Percentiles rank a stretch among this genome's conserved stretches.
Evolutionary conservation across 495 filamentous ascomycete species (phyloP).

Genomic region (Penicillium ucsense): DNA sequence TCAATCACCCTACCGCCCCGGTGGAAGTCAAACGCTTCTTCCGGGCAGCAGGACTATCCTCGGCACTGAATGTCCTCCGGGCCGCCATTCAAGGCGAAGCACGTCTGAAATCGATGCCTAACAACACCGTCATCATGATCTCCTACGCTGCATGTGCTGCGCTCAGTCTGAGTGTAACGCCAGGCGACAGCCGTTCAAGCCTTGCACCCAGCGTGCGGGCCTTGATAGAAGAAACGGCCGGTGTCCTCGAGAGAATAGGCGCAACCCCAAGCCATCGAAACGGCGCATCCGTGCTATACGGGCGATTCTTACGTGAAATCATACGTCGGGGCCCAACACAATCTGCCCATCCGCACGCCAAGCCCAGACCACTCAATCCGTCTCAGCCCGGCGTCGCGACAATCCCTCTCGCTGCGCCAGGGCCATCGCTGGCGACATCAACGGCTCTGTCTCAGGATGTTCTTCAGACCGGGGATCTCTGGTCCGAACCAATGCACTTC

Average conservation of each 20-base stretch:
- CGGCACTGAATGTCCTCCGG: slow-evolving; percentile 62
- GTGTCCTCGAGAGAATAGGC: slow-evolving; percentile 59
- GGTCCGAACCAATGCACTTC: slow-evolving; percentile 50
- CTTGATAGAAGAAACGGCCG: slow-evolving; percentile 59
- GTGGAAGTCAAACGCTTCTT: slow-evolving; percentile 62
- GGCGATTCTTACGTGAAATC: slow-evolving; percentile 50
- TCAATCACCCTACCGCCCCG: slow-evolving; percentile 64
- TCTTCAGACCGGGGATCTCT: slow-evolving; percentile 21
- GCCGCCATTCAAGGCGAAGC: slow-evolving; percentile 62
- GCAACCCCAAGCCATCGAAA: slow-evolving; percentile 52
- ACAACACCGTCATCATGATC: slow-evolving; percentile 70
- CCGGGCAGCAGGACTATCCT: slow-evolving; percentile 56
- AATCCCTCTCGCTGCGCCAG: slow-evolving; percentile 9
- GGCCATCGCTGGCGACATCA: slow-evolving; percentile 2
- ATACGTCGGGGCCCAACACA: slow-evolving; percentile 31
- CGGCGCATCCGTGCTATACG: slow-evolving; percentile 52
- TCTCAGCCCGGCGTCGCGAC: slow-evolving; percentile 9
- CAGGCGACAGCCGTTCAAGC: slow-evolving; percentile 42
- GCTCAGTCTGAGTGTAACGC: slow-evolving; percentile 50
- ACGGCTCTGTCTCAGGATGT: slow-evolving; percentile 4
- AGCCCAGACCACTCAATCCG: slow-evolving; percentile 1
- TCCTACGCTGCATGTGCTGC: slow-evolving; percentile 66
- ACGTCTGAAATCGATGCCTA: slow-evolving; percentile 63
- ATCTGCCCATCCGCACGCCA: background rate
- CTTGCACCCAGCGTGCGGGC: slow-evolving; percentile 57